Conservation (phyloP, 768 basidiomycete genomes). For the Termitomyces bulborhizus region DNA sequence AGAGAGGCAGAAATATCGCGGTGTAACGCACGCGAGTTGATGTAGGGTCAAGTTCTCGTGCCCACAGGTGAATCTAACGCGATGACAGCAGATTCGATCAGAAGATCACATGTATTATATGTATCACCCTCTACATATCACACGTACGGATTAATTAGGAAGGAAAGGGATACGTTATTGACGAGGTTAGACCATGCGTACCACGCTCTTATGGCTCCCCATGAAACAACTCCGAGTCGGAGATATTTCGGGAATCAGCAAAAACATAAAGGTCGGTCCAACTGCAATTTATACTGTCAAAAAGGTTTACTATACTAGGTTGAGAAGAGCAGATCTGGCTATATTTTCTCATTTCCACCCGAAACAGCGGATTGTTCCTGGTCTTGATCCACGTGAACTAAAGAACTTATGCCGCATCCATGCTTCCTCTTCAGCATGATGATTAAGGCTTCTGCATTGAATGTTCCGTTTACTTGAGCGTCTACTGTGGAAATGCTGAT, state of each 20-base stretch:
- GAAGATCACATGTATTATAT: constrained; percentile 22
- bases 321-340: background rate
- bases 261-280: too few relatives aligned
- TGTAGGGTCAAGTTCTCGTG: constrained; percentile 32
- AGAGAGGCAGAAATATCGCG: constrained; percentile 15
- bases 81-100: constrained; percentile 28
- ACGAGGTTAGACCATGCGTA: too few relatives aligned
- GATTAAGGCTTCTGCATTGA: too few relatives aligned
- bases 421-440: background rate
- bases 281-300: too few relatives aligned
- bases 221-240: too few relatives aligned
- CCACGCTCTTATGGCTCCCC: too few relatives aligned
- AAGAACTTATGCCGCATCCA: background rate
- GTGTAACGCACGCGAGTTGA: constrained; percentile 37
- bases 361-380: constrained; percentile 23
- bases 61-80: constrained; percentile 33
- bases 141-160: too few relatives aligned
- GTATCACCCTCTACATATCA: constrained; percentile 8
- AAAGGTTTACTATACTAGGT: too few relatives aligned
- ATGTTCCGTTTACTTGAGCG: too few relatives aligned
- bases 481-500: too few relatives aligned
- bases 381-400: constrained; percentile 24
- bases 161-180: too few relatives aligned
- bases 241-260: too few relatives aligned
- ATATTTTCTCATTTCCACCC: constrained; percentile 23